Base-by-base conservation (phyloP, 108 stramenopile species). In the Bacterosira constricta region DNA sequence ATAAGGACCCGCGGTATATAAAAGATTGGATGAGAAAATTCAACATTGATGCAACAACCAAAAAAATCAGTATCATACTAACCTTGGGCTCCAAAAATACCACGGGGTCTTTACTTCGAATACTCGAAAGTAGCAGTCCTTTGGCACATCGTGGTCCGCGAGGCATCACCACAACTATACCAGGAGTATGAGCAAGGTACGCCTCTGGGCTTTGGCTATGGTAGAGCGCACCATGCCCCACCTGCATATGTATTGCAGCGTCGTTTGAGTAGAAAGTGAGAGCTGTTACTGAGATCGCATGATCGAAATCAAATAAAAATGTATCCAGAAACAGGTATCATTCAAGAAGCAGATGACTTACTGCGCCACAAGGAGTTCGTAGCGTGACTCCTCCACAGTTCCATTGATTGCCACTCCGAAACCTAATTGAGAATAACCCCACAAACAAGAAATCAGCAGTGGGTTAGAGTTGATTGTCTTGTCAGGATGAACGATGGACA, bases 21-120 rank as follows among this genome's bases (percentile, higher is more conserved):
- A 45, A 38, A 50, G 36, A 0, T 36, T 12, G 26, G 49, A 13
- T 49, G 38, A 62, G 15, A 21, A 52, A 29, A 8, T 9, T 12
- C 15, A 50, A 46, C 8, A 47, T 13, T 0, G 41, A 35, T 2
- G 20, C 38, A 25, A 60, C 7, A 72, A 37, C 36, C 31, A 42
- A 17, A 9, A 27, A 44, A n/a, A 50, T 39, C 39, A 71, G 13
- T 17, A 21, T 68, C 29, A 17, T 13, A 46, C 76, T 66, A 38
- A 85, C 84, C 80, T 99, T 99, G 41, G 98, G 98, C 79, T 99
- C 98, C 63, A 99, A 83, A 77, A 99, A 99, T 9, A 99, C 68
- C 7, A 98, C 97, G 6, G 98, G 98, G 59, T 99, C 96, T 18
- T 88, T 90, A 45, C 86, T 89, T 25, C 98, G 82, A 69, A 99